phyloP scores from a whole-genome alignment of 257 asterid genomes.

The Fraxinus pennsylvanica region DNA sequence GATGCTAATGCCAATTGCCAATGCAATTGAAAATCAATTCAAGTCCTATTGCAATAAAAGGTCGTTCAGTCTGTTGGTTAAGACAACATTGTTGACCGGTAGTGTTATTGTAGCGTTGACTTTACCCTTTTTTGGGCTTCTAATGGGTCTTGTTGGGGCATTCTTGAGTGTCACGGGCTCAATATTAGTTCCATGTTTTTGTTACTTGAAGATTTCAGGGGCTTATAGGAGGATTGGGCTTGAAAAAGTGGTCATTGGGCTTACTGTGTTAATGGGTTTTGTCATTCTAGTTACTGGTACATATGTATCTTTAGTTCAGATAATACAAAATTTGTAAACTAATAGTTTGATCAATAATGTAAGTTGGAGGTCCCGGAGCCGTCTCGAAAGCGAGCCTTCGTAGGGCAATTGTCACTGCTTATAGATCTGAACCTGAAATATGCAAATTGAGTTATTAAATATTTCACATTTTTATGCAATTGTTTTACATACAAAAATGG shows the following conservation, averaged over 20 bases:
- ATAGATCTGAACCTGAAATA: too few species aligned
- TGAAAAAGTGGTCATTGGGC: slow-evolving; percentile 19
- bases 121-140: slow-evolving; percentile 40
- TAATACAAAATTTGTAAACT: slow-evolving; percentile 17
- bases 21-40: slow-evolving; percentile 31
- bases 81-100: slow-evolving; percentile 37
- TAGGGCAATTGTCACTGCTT: too few species aligned
- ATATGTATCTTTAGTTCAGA: slow-evolving; percentile 26
- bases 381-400: too few species aligned
- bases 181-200: slow-evolving; percentile 4
- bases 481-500: too few species aligned
- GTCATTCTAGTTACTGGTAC: slow-evolving; percentile 33
- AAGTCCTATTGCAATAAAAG: slow-evolving; percentile 13
- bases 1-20: slow-evolving; percentile 50
- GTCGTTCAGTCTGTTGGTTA: slow-evolving; percentile 25
- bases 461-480: too few species aligned
- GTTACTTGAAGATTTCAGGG: slow-evolving; percentile 3
- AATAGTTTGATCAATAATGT: too few species aligned
- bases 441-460: too few species aligned
- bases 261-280: slow-evolving; percentile 28
- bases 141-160: neutral
- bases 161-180: slow-evolving; percentile 16
- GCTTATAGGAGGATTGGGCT: neutral
- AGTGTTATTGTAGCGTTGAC: slow-evolving; percentile 40
- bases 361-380: too few species aligned